Base-by-base conservation (phyloP, 257 asterid genomes). In the Cordia subcordata region DNA sequence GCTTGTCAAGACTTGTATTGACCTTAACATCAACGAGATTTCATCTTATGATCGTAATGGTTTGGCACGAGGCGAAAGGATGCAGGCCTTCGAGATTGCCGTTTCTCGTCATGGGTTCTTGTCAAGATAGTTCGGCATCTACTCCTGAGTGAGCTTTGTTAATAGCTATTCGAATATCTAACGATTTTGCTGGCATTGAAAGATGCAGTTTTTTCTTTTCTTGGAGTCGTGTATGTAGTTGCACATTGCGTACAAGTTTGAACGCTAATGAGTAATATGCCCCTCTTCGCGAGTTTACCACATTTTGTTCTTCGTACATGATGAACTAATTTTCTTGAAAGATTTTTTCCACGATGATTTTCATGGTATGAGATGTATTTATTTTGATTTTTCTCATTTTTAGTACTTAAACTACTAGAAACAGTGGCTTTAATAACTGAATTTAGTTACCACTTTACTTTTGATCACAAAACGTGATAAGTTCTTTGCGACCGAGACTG, bases 21-120 rank as follows among this genome's bases (percentile, higher is more conserved):
- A 78, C 61, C 95, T 92, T 63, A 56, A 77, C 74, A 83, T 92
- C 35, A 60, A 74, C 35, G 95, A 92, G 57, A 82, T 86, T 12
- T 85, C 94, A 13, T 68, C 65, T 18, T 88, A 86, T 66, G 95
- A 88, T 74, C 86, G 94, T 55, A 92, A 92, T 67, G 95, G 99
- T 16, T 80, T 86, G 70, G 90, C 96, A 57, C 68, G 72, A 50
- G 97, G 97, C 49, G 96, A 84, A 49, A 75, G 92, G 50, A 71
- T 88, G 79, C 78, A 71, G 68, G 95, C 96, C 49, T 92, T 88
- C 49, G 99, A 92, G 70, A 71, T 79, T 57, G 84, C 96, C 65
- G 73, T 92, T 65, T 75, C 65, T 53, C 77, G 71, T 37, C 96
- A 84, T 74, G 99, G 99, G 17, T 88, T 92, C 82, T 68, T 92